A percentile compares a stretch with the other conserved stretches of the same genome.
Evolutionary conservation across 2,329 filamentous ascomycete species (phyloP).

Genomic region (Fusarium burgessii): DNA sequence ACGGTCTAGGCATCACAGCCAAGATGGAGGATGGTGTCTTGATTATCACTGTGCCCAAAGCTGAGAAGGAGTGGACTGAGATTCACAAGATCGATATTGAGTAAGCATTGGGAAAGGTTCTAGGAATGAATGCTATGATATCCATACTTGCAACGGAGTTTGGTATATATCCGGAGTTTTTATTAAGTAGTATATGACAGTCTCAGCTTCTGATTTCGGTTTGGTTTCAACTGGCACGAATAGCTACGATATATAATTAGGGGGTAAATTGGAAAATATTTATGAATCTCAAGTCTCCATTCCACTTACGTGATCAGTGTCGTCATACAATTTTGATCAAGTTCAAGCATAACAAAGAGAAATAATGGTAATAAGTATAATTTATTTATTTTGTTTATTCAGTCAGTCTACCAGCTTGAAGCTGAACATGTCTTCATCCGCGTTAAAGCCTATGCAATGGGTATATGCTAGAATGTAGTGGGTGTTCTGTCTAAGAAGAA

Average conservation of each 20-base stretch:
- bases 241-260: slow-evolving; percentile 4
- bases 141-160: slow-evolving; percentile 18
- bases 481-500: slow-evolving; percentile 28
- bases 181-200: neutral
- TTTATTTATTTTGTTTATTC: slow-evolving; percentile 31
- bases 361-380: neutral
- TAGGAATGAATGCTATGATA: slow-evolving; percentile 21
- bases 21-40: slow-evolving; percentile 84
- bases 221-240: neutral
- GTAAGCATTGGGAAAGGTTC: slow-evolving; percentile 46
- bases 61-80: slow-evolving; percentile 74
- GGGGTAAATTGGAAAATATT: slow-evolving; percentile 3
- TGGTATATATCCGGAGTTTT: slow-evolving; percentile 22
- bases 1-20: slow-evolving; percentile 75
- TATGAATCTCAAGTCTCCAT: neutral
- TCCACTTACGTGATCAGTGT: neutral
- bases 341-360: neutral
- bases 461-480: slow-evolving; percentile 53
- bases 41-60: slow-evolving; percentile 80
- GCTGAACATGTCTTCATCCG: slow-evolving; percentile 43
- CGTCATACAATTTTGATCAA: neutral
- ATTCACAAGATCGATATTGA: slow-evolving; percentile 70
- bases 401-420: slow-evolving; percentile 41
- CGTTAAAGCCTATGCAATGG: slow-evolving; percentile 52
- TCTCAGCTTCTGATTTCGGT: neutral